Evolutionary conservation across 139 green algal genomes (phyloP), one percentile per base, ranked within the genome.

Genomic region (Spirogloea muscicola): DNA sequence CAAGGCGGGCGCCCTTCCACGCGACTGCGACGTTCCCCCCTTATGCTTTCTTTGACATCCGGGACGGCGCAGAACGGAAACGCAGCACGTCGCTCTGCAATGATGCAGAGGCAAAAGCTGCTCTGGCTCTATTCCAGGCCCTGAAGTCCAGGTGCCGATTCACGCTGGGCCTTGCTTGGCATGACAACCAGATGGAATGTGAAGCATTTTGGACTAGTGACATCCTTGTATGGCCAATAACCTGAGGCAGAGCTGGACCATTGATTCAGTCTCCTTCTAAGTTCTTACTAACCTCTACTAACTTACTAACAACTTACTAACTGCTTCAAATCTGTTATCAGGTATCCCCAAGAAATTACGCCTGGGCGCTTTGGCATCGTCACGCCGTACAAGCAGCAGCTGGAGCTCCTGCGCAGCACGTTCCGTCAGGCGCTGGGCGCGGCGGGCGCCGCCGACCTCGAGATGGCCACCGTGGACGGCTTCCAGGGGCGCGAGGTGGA

Each of bases 401-500:
- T 84, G 9, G 68, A 79, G 13, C 76, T 88, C 13, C 57, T 97
- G 16, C 72, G 78, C 1, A 48, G 87, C 21, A 74, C 74, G 3
- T 94, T 96, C 41, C 40, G 4, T 5, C 49, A 51, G 40, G 48
- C 66, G 0, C 5, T 72, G 25, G 74, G 66, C 16, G 21, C 21
- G 0, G 31, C 5, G 13, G 39, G 0, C 7, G 49, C 39, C 9
- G 31, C 39, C 9, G 65, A 72, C 18, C 86, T 96, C 36, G 78
- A 83, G 6, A 92, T 96, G 5, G 87, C 93, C 68, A 96, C 91
- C 16, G 89, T 97, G 59, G 93, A 97, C 77, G 84, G 68, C 6
- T 97, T 96, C 77, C 91, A 97, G 52, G 74, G 74, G 21, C 36
- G 74, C 29, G 74, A 81, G 48, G 74, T 81, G 0, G 93, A 98